Evolutionary conservation across 2,329 filamentous ascomycete species (phyloP).

Genomic region (Gaeumannomyces sp.): DNA sequence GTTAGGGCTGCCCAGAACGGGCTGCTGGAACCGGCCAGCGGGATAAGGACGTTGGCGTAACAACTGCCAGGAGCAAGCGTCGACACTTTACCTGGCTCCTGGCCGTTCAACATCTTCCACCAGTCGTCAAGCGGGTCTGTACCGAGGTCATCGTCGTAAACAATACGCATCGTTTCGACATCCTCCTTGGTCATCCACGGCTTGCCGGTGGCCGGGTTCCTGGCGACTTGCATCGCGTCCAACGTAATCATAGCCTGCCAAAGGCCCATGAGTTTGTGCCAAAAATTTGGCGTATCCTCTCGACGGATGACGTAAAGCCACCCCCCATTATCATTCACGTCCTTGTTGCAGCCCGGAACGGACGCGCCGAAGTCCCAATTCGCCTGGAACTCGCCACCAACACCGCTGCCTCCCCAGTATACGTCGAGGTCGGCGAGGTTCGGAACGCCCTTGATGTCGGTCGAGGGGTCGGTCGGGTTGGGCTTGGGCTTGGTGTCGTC

Average conservation of each 20-base stretch:
- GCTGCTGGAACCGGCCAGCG: slow-evolving; percentile 20
- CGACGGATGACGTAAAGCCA: slow-evolving; percentile 21
- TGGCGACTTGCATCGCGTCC: slow-evolving; percentile 18
- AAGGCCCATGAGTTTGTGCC: slow-evolving; percentile 24
- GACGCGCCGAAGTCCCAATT: background rate
- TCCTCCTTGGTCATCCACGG: slow-evolving; percentile 17
- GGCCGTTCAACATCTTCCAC: slow-evolving; percentile 1
- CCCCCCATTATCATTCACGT: slow-evolving; percentile 11
- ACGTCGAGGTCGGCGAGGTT: slow-evolving; percentile 1
- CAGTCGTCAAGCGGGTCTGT: background rate
- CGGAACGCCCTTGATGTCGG: background rate
- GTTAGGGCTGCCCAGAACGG: slow-evolving; percentile 20
- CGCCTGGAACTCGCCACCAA: background rate
- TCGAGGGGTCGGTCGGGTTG: background rate
- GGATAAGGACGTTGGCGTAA: slow-evolving; percentile 17
- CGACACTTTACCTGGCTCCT: background rate
- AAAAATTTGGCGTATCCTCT: slow-evolving; percentile 23
- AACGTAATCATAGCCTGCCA: slow-evolving; percentile 22
- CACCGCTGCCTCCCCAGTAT: background rate
- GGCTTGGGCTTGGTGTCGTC: background rate
- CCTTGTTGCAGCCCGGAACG: slow-evolving; percentile 3
- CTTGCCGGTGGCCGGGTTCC: slow-evolving; percentile 15
- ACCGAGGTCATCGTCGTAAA: slow-evolving; percentile 15
- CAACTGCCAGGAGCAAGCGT: background rate
- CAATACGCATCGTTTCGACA: slow-evolving; percentile 15